A percentile compares a stretch with the other conserved stretches of the same genome.
Evolutionary conservation across 768 basidiomycete genomes (phyloP).

Genomic region (Podaxis sp.): DNA sequence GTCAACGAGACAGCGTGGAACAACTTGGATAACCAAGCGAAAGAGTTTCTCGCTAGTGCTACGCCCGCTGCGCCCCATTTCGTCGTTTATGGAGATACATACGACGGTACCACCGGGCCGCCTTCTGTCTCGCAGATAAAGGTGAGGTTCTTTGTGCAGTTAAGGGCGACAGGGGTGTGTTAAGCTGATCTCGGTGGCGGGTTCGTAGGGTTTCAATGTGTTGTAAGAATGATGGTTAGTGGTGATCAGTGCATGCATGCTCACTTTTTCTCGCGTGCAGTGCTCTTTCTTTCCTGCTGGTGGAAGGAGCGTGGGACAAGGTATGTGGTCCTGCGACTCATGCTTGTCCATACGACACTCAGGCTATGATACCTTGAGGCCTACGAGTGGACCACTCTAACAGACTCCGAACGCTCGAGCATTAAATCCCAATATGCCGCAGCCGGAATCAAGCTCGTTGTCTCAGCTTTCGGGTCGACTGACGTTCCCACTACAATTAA

Average conservation of each 20-base stretch:
- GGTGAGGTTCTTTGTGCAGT: slow-evolving; percentile 21
- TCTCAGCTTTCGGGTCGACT: slow-evolving; percentile 58
- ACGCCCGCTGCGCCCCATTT: slow-evolving; percentile 49
- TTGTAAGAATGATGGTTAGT: slow-evolving; percentile 33
- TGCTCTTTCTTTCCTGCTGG: slow-evolving; percentile 49
- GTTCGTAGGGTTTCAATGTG: slow-evolving; percentile 49
- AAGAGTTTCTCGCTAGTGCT: slow-evolving; percentile 30
- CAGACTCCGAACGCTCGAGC: slow-evolving; percentile 37
- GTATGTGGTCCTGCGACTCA: slow-evolving; percentile 12
- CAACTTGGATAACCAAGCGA: slow-evolving; percentile 24
- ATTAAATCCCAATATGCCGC: slow-evolving; percentile 49
- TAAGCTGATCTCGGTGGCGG: neutral
- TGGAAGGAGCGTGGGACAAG: slow-evolving; percentile 56
- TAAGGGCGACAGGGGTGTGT: neutral
- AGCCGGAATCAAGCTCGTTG: slow-evolving; percentile 57
- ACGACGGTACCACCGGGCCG: slow-evolving; percentile 41
- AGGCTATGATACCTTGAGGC: slow-evolving; percentile 27
- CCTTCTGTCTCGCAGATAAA: slow-evolving; percentile 40
- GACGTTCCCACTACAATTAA: slow-evolving; percentile 53
- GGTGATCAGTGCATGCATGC: neutral
- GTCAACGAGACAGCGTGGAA: slow-evolving; percentile 10
- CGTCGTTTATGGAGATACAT: slow-evolving; percentile 39
- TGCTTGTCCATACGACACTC: neutral
- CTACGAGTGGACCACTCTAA: slow-evolving; percentile 47
- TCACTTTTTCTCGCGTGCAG: slow-evolving; percentile 21